Base-by-base conservation (phyloP, 2,329 filamentous ascomycete species). In the Cucurbitaria berberidis region DNA sequence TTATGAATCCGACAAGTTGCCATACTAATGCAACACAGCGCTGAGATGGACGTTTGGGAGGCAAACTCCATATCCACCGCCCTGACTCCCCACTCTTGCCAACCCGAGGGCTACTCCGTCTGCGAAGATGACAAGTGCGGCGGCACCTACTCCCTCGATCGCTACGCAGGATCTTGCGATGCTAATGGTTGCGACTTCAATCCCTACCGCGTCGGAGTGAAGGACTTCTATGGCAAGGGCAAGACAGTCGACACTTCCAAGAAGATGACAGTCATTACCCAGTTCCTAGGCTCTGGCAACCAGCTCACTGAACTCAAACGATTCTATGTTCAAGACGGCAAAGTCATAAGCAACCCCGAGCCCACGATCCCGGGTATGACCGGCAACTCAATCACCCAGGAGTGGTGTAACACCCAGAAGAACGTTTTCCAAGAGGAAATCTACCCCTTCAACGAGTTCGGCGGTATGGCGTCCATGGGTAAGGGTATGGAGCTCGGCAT, bases 11-110 rank as follows among this genome's bases (percentile, higher is more conserved):
- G 75, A 74, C 44, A 77, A 78, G 61, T 63, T 66, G n/a, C 78
- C 75, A 70, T 30, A 13, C 29, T 30, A 68, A 78, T 61, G 61
- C 51, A 6, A 63, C 69, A 1, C 55, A 74, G 86, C 73, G 76
- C 82, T 36, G 87, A 89, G 74, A 86, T 89, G 82, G 86, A 89
- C 63, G 80, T 87, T 72, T 89, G 86, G 86, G 86, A 89, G 76
- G 86, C 86, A 63, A 89, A 89, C 80, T 81, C 78, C 61, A 82
- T 87, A 67, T 82, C 86, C 18, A 83, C 81, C 13, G 87, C 87
- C 46, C 81, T 81, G 68, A 89, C 87, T 5, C 85, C 87, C 16
- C 87, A 90, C 72, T 81, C 85, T 38, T 89, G 87, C 18, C 78
- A 76, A 57, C 60, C 74, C 79, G 76, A 74, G 49, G 76, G 70